Conservation (phyloP, 1,139 yeast genomes). For the Tardiomyces depauwii region DNA sequence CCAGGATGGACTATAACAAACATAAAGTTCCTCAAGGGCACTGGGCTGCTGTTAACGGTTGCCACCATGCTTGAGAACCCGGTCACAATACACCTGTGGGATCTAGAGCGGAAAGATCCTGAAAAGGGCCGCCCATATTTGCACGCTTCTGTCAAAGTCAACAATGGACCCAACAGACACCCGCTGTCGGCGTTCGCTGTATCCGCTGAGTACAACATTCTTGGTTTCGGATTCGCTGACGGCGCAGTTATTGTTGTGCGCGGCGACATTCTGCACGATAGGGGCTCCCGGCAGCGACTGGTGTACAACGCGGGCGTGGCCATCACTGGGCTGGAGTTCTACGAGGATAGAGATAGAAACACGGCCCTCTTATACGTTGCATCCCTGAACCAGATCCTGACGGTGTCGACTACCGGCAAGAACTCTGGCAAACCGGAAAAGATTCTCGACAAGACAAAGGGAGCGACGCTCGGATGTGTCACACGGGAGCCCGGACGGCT, state of each 20-base stretch:
- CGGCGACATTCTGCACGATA: conserved; percentile 79
- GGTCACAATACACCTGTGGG: conserved; percentile 61
- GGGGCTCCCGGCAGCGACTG: conserved; percentile 81
- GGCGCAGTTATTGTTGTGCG: conserved; percentile 75
- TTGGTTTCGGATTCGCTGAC: conserved; percentile 79
- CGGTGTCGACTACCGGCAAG: conserved; percentile 71
- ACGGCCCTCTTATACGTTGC: conserved; percentile 40
- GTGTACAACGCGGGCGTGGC: conserved; percentile 57
- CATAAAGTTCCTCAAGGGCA: conserved; percentile 36
- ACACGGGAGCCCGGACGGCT: neutral
- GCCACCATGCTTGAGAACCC: conserved; percentile 66
- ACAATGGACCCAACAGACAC: conserved; percentile 51
- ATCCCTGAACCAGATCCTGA: conserved; percentile 58
- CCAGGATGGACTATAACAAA: conserved; percentile 52
- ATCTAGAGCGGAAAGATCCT: conserved; percentile 30
- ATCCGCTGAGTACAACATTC: conserved; percentile 46
- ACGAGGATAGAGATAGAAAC: conserved; percentile 28
- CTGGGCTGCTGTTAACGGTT: conserved; percentile 50
- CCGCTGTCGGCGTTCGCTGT: conserved; percentile 62
- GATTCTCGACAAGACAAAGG: conserved; percentile 48
- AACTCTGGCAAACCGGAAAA: conserved; percentile 59
- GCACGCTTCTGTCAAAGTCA: conserved; percentile 33
- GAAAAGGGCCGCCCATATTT: conserved; percentile 25
- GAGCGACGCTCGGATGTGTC: conserved; percentile 63
- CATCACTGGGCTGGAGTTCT: conserved; percentile 61